Conservation (phyloP, 768 basidiomycete genomes). For the Suillus fuscotomentosus region DNA sequence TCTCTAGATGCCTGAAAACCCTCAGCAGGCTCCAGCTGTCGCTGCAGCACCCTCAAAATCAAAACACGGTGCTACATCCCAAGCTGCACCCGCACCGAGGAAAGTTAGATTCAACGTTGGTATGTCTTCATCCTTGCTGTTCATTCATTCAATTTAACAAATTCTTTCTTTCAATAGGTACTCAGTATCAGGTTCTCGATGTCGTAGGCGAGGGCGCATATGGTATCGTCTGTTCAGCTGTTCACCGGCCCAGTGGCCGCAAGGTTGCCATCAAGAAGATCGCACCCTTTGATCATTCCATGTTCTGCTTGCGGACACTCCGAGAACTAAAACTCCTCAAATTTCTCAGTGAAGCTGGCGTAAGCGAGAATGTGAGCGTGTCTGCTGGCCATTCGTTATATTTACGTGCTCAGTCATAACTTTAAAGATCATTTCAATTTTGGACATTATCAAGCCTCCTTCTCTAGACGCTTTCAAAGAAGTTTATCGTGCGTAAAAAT, state of each 20-base stretch:
- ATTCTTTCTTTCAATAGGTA: slow-evolving; percentile 39
- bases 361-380: slow-evolving; percentile 75
- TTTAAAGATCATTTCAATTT: slow-evolving; percentile 78
- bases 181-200: slow-evolving; percentile 82
- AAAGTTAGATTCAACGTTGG: slow-evolving; percentile 91
- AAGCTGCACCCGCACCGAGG: slow-evolving; percentile 57
- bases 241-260: slow-evolving; percentile 81
- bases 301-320: slow-evolving; percentile 91
- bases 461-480: slow-evolving; percentile 84
- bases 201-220: slow-evolving; percentile 92
- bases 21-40: slow-evolving; percentile 12
- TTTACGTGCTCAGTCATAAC: slow-evolving; percentile 1
- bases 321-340: slow-evolving; percentile 84
- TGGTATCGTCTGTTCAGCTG: slow-evolving; percentile 92
- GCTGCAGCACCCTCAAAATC: slow-evolving; percentile 30
- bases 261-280: slow-evolving; percentile 98
- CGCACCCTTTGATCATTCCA: slow-evolving; percentile 91
- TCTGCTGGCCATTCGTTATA: background rate
- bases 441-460: slow-evolving; percentile 84
- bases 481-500: slow-evolving; percentile 60
- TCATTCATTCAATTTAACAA: background rate
- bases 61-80: slow-evolving; percentile 46
- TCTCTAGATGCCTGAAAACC: slow-evolving; percentile 26
- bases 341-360: slow-evolving; percentile 83
- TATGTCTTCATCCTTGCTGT: slow-evolving; percentile 23